Evolutionary conservation across 1,284 basidiomycete genomes (phyloP), one percentile per base, ranked within the genome.

Genomic region (Bondarzewia mesenterica): DNA sequence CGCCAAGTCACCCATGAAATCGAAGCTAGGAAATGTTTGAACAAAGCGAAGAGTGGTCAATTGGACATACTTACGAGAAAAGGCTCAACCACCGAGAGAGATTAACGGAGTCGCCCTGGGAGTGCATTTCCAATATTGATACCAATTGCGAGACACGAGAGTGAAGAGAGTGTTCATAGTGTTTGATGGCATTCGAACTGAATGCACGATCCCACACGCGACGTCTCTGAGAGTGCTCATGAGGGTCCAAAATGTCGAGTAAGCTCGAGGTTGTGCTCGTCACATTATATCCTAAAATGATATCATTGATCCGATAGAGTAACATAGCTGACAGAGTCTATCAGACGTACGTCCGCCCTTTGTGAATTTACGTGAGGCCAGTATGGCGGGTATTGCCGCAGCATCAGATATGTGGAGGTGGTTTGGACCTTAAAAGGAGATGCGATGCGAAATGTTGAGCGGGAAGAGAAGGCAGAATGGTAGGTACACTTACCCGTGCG

Each of bases 1-100:
- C 77, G 72, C 76, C 62, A 82, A 68, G 52, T 80, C 77, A 21
- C 75, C 75, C 78, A 81, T 80, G 50, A 82, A 73, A 57, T 82
- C 80, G 50, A 74, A 78, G 37, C 80, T 78, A 51, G 44, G 54
- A 18, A 40, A 40, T 2, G 3, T 18, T n/a, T 40, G 5, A 40
- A 18, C 38, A 15, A n/a, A n/a, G n/a, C n/a, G n/a, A n/a, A n/a
- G n/a, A n/a, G n/a, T n/a, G n/a, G n/a, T n/a, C n/a, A n/a, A n/a
- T n/a, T n/a, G n/a, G n/a, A n/a, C n/a, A n/a, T n/a, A 54, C 76
- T 52, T 57, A 83, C 75, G 74, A 64, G 59, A 80, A 79, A 49
- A 65, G 79, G 52, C 66, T 70, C 44, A 79, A 60, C 70, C 70
- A 75, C 41, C 65, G 54, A 0, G 68, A 58, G 20, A 83, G 51